phyloP scores from a whole-genome alignment of 169 alveolate species.

The Neospora caninum region DNA sequence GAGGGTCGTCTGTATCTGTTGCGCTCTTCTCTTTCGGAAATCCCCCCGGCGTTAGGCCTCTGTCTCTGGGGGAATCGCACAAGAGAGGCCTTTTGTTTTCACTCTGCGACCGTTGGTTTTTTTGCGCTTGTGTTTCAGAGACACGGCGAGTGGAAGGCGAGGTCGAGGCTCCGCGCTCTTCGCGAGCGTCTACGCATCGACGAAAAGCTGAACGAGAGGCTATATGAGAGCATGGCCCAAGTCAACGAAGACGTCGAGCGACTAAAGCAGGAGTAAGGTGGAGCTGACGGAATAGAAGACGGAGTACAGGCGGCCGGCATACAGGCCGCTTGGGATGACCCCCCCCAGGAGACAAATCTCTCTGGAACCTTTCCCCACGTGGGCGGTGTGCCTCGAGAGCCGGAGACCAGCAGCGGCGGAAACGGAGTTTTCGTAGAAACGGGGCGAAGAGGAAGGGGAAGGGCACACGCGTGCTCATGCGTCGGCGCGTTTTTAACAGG shows the following conservation, averaged over 20 bases:
- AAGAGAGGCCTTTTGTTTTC: not conserved
- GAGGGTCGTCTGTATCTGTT: not conserved
- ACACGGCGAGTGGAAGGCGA: constrained; percentile 67
- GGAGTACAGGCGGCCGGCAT: too few species aligned
- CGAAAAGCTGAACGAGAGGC: constrained; percentile 49
- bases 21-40: not conserved
- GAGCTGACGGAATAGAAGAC: not conserved
- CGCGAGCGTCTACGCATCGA: constrained; percentile 56
- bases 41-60: not conserved
- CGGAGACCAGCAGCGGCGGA: too few species aligned
- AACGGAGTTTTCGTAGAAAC: too few species aligned
- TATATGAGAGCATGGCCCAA: constrained; percentile 56
- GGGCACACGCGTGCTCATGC: too few species aligned
- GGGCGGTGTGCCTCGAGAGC: too few species aligned
- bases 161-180: constrained; percentile 38
- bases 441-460: too few species aligned
- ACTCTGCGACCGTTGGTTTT: not conserved
- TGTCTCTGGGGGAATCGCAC: not conserved
- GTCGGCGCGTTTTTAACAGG: too few species aligned
- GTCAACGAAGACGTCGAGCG: constrained; percentile 58
- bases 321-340: too few species aligned
- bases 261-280: constrained; percentile 58
- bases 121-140: constrained; percentile 40
- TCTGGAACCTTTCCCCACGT: too few species aligned
- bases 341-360: too few species aligned